Conservation (phyloP, 2,329 filamentous ascomycete species). For the Talaromyces amestolkiae region DNA sequence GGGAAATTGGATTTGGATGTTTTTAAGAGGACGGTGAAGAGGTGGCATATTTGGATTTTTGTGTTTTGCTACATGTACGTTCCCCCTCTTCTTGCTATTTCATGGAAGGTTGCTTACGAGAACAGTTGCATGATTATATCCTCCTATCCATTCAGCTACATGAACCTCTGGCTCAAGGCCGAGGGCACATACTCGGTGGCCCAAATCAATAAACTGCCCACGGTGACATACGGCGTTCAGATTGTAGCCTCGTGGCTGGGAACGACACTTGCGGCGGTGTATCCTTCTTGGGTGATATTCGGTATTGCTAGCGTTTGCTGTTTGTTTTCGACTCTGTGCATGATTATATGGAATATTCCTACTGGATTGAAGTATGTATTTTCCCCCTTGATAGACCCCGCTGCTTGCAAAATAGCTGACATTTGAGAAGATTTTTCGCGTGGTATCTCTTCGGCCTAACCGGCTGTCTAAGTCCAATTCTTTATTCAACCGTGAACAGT, state of each 20-base stretch:
- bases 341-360: constrained; percentile 53
- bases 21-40: constrained; percentile 45
- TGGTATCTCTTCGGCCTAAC: constrained; percentile 44
- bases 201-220: constrained; percentile 53
- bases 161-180: constrained; percentile 55
- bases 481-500: constrained; percentile 47
- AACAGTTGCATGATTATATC: constrained; percentile 47
- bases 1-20: constrained; percentile 45
- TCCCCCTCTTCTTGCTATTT: constrained; percentile 22
- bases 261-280: constrained; percentile 52
- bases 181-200: constrained; percentile 47
- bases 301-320: constrained; percentile 41
- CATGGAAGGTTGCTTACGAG: not conserved
- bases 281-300: constrained; percentile 51
- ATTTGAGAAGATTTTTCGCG: constrained; percentile 36
- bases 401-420: not conserved
- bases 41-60: constrained; percentile 56
- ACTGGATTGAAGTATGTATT: constrained; percentile 44
- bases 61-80: constrained; percentile 51
- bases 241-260: constrained; percentile 52
- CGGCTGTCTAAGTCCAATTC: constrained; percentile 43
- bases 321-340: constrained; percentile 47
- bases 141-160: constrained; percentile 47
- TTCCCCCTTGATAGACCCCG: not conserved
- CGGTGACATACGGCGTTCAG: constrained; percentile 49